Conservation (phyloP, 2,329 filamentous ascomycete genomes). For the Alternaria burnsii region DNA sequence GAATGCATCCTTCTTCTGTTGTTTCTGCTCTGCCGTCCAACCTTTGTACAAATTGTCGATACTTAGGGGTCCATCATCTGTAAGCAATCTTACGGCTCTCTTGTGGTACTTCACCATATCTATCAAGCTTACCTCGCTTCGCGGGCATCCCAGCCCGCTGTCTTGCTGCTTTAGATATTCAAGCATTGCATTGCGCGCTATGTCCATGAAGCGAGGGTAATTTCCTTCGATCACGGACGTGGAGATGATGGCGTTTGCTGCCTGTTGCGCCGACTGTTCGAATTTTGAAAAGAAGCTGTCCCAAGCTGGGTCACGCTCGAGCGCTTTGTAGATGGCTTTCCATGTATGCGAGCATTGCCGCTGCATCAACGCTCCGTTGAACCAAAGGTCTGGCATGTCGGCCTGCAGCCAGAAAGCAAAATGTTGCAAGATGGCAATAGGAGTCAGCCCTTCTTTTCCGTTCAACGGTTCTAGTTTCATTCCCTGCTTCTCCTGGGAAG, state of each 20-base stretch:
- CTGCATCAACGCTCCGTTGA: conserved; percentile 8
- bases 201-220: neutral
- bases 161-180: neutral
- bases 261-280: neutral
- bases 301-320: neutral
- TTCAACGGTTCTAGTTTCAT: neutral
- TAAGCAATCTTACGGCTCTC: neutral
- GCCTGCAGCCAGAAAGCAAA: conserved; percentile 15
- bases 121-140: neutral
- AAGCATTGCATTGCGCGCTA: neutral
- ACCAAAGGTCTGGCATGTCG: conserved; percentile 11
- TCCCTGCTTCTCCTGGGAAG: neutral
- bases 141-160: neutral
- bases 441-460: neutral
- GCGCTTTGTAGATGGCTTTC: neutral
- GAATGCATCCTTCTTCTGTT: neutral
- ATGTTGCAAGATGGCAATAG: conserved; percentile 3
- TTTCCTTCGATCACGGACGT: neutral
- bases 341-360: neutral
- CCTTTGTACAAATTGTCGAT: neutral
- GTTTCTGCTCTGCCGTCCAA: no score
- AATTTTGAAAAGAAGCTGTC: neutral
- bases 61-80: neutral
- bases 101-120: neutral
- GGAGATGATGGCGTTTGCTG: neutral